These are phyloP conservation scores for Hypoxylon sp. DNA, from an alignment of 2,329 filamentous ascomycete genomes.

Conservation along the genomic window DNA sequence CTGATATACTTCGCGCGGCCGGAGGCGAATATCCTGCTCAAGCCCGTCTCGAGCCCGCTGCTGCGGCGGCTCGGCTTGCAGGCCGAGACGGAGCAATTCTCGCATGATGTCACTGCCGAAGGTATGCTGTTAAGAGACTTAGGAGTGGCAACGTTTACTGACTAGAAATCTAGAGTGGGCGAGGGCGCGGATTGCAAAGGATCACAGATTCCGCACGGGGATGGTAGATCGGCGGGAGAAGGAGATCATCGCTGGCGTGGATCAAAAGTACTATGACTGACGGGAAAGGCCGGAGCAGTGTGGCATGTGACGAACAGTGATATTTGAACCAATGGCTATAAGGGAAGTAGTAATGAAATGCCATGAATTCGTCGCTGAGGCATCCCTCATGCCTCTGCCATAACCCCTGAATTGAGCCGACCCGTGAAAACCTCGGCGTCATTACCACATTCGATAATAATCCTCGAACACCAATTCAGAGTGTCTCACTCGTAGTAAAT, in stretches of 20 bases:
- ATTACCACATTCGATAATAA: neutral
- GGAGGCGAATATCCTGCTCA: conserved; percentile 44
- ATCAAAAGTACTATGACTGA: conserved; percentile 43
- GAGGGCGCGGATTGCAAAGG: conserved; percentile 45
- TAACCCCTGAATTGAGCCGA: neutral
- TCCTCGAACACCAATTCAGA: neutral
- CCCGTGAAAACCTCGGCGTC: neutral
- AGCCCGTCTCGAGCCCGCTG: conserved; percentile 41
- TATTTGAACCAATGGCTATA: neutral
- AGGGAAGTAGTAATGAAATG: neutral
- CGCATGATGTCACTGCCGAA: conserved; percentile 46
- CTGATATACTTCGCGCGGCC: conserved; percentile 47
- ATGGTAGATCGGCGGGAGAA: conserved; percentile 43
- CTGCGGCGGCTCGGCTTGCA: conserved; percentile 36
- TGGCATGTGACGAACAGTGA: neutral
- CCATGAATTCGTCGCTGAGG: neutral
- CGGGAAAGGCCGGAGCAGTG: neutral
- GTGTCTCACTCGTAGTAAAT: neutral
- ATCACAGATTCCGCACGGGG: conserved; percentile 45
- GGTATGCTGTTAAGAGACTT: conserved; percentile 26
- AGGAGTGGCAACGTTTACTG: neutral
- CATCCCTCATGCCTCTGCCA: neutral
- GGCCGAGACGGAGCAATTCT: conserved; percentile 39
- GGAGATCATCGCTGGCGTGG: conserved; percentile 46
- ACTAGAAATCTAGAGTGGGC: conserved; percentile 42